These are phyloP conservation scores for Eucalyptus marginata DNA, from an alignment of 345 rosid species.

Conservation along the genomic window DNA sequence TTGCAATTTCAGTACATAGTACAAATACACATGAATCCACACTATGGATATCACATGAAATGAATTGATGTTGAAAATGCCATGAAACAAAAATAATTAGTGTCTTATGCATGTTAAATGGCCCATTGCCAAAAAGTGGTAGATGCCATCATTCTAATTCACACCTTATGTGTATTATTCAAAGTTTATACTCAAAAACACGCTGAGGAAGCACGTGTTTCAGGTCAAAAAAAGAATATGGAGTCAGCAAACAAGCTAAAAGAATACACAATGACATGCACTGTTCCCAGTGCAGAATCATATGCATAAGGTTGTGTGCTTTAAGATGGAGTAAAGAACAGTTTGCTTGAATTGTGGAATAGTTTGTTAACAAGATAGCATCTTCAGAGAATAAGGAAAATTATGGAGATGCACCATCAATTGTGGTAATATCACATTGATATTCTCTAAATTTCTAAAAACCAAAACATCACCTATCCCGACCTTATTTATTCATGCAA, in stretches of 20 bases:
- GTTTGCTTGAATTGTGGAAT: not conserved
- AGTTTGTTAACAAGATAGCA: not conserved
- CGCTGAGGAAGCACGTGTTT: not conserved
- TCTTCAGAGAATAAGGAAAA: not conserved
- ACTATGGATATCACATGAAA: not conserved
- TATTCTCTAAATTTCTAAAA: not conserved
- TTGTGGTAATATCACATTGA: not conserved
- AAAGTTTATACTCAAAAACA: not conserved
- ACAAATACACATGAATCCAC: not conserved
- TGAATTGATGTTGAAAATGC: not conserved
- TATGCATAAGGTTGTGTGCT: not conserved
- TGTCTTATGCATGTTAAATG: not conserved
- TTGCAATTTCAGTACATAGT: not conserved
- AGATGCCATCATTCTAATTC: not conserved
- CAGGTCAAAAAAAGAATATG: not conserved
- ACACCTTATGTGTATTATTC: not conserved
- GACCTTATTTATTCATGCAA: not conserved
- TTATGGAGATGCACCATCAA: not conserved
- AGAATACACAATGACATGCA: not conserved
- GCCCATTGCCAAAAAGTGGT: not conserved
- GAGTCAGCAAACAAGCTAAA: not conserved
- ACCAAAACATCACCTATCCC: not conserved
- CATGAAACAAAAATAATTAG: not conserved
- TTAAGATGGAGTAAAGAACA: not conserved
- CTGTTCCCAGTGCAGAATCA: not conserved